These are phyloP conservation scores for Raddia guianensis DNA, from an alignment of 176 grass and related monocot species.

Conservation along the genomic window DNA sequence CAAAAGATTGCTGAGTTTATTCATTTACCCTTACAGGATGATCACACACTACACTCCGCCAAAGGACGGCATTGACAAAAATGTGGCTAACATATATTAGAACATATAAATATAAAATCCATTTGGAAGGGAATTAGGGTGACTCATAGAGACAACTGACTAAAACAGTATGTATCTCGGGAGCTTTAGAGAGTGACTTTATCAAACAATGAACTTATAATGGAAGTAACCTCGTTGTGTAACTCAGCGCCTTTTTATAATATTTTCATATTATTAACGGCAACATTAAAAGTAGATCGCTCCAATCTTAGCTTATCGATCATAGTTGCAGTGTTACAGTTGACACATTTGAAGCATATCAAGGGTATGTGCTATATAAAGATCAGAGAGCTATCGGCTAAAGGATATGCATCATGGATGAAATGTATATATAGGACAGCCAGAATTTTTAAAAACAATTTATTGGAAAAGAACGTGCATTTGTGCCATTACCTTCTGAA, in stretches of 20 bases:
- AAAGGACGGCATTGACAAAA: constrained; percentile 1
- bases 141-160: not conserved
- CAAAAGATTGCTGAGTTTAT: not conserved
- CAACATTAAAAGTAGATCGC: not conserved
- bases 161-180: constrained; percentile 15
- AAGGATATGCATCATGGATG: constrained; percentile 6
- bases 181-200: not conserved
- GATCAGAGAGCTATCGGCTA: not conserved
- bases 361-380: not conserved
- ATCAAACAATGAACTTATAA: not conserved
- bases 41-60: not conserved
- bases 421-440: not conserved
- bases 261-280: constrained; percentile 15
- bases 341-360: not conserved
- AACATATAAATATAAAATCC: too few species aligned
- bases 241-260: not conserved
- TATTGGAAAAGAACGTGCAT: not conserved
- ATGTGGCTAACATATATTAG: not conserved
- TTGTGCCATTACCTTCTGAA: constrained; percentile 68
- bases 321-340: not conserved
- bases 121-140: constrained; percentile 17
- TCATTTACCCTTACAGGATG: constrained; percentile 23
- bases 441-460: not conserved
- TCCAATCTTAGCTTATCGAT: not conserved
- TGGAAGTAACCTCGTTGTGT: not conserved